These are phyloP conservation scores for Phtheirospermum japonicum DNA, from an alignment of 257 asterid genomes.

Conservation along the genomic window DNA sequence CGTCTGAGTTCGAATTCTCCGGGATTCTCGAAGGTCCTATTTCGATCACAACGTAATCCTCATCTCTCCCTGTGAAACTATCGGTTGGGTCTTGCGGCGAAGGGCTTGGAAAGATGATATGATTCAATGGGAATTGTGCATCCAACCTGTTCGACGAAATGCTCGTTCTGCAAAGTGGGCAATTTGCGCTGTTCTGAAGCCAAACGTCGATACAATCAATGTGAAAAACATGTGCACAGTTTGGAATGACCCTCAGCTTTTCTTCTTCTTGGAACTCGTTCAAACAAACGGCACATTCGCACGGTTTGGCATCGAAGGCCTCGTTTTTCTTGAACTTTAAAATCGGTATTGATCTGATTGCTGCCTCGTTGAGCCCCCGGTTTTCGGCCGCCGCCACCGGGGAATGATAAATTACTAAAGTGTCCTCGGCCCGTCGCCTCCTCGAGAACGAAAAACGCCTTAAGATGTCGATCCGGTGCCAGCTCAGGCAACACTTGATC, in stretches of 20 bases:
- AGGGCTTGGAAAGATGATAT: conserved; percentile 32
- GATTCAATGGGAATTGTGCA: conserved; percentile 26
- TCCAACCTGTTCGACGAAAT: conserved; percentile 38
- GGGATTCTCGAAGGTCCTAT: conserved; percentile 34
- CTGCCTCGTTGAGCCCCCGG: conserved; percentile 64
- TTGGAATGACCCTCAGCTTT: conserved; percentile 64
- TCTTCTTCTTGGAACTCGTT: conserved; percentile 66
- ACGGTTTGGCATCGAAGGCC: not conserved
- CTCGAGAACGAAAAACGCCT: conserved; percentile 58
- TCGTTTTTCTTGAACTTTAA: conserved; percentile 42
- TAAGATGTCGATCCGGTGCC: conserved; percentile 73
- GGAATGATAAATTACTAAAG: conserved; percentile 26
- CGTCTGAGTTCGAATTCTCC: conserved; percentile 34
- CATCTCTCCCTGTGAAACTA: conserved; percentile 38
- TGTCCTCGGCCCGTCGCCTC: conserved; percentile 42
- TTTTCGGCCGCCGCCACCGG: conserved; percentile 35
- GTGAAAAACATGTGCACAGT: conserved; percentile 69
- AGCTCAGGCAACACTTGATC: conserved; percentile 81
- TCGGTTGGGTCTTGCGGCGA: conserved; percentile 38
- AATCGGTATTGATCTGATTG: conserved; percentile 65
- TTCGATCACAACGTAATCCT: conserved; percentile 76
- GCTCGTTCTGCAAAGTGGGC: conserved; percentile 78
- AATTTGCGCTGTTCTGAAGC: conserved; percentile 87
- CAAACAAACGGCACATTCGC: conserved; percentile 79
- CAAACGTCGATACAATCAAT: conserved; percentile 88